Evolutionary conservation across 352 stramenopile species (phyloP).

Genomic region (Phytophthora vignae): DNA sequence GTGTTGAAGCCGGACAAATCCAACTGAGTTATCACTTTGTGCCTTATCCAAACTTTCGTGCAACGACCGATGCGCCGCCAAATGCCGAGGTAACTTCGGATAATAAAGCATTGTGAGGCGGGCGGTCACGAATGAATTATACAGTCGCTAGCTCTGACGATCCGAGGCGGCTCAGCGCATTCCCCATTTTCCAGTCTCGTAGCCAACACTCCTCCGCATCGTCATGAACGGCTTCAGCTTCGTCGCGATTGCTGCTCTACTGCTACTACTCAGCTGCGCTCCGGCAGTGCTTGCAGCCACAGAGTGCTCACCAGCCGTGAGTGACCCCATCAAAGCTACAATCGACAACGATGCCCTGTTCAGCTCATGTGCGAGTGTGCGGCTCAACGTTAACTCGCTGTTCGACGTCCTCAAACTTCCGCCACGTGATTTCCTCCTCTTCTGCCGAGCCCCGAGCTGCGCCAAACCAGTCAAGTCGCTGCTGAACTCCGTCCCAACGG

Average conservation of each 20-base stretch:
- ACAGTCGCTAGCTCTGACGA: not conserved
- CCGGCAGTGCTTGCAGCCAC: not conserved
- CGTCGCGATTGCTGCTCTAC: not conserved
- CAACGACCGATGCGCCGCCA: no score
- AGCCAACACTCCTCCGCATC: not conserved
- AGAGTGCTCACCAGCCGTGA: conserved; percentile 1
- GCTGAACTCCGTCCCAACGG: not conserved
- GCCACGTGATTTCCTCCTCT: conserved; percentile 8
- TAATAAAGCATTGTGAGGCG: not conserved
- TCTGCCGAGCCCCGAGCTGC: conserved; percentile 17
- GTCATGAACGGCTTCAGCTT: not conserved
- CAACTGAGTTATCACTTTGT: conserved; percentile 7
- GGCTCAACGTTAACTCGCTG: conserved; percentile 4
- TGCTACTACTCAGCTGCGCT: not conserved
- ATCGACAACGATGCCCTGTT: conserved; percentile 13
- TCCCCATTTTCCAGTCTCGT: conserved; percentile 1
- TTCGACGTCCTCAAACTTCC: conserved; percentile 19
- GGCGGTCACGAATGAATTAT: not conserved
- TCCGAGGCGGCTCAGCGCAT: not conserved
- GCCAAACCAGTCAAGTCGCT: conserved; percentile 6
- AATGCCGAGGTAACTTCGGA: not conserved
- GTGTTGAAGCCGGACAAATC: not conserved
- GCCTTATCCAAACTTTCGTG: not conserved
- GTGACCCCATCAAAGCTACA: not conserved
- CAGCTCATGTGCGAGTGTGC: conserved; percentile 10